phyloP scores from a whole-genome alignment of 129 eudicot species.

The Oenanthe sinensis region DNA sequence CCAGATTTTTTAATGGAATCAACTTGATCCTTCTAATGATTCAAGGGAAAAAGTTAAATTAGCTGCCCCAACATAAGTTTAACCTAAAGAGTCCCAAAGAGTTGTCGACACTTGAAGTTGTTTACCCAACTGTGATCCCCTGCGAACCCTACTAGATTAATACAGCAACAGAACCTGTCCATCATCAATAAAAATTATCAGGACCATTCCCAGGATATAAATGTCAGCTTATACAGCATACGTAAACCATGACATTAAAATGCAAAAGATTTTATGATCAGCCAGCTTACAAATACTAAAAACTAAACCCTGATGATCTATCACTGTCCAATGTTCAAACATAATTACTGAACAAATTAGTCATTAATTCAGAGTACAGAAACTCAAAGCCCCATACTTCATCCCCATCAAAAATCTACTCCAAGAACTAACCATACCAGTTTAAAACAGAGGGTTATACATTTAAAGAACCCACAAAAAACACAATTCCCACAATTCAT shows the following conservation, averaged over 20 bases:
- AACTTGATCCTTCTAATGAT: neutral
- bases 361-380: slow-evolving; percentile 8
- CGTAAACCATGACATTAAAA: slow-evolving; percentile 5
- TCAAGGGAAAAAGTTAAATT: neutral
- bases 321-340: neutral
- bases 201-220: slow-evolving; percentile 15
- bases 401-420: neutral
- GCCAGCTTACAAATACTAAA: slow-evolving; percentile 9
- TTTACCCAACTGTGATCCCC: slow-evolving; percentile 12
- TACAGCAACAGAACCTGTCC: slow-evolving; percentile 28
- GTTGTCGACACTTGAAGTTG: slow-evolving; percentile 7
- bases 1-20: neutral
- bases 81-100: slow-evolving; percentile 10
- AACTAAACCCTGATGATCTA: slow-evolving; percentile 1
- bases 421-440: neutral
- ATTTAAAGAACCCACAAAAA: neutral
- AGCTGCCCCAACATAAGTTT: neutral
- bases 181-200: slow-evolving; percentile 28
- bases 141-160: slow-evolving; percentile 10
- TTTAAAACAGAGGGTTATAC: neutral
- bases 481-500: slow-evolving; percentile 1
- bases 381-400: neutral
- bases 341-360: neutral
- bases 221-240: slow-evolving; percentile 9
- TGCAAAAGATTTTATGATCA: neutral